phyloP scores from a whole-genome alignment of 2,329 filamentous ascomycete species.

The Colletotrichum paranaense region DNA sequence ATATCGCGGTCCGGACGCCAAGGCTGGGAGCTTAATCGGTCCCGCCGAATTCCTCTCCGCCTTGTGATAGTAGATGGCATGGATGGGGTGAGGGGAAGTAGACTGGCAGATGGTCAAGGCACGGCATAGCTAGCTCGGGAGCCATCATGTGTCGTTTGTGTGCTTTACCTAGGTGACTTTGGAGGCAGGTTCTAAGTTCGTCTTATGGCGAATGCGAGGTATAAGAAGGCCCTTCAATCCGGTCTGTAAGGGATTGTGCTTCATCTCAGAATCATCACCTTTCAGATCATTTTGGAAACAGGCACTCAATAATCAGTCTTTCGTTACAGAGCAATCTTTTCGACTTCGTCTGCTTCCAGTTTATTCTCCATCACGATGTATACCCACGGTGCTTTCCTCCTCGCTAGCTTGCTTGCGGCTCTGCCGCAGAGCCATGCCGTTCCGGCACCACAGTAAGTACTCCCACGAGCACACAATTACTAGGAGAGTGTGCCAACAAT shows the following conservation, averaged over 20 bases:
- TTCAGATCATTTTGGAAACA: background rate
- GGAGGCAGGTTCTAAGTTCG: background rate
- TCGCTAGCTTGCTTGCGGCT: conserved; percentile 15
- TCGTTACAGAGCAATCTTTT: background rate
- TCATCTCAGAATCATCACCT: background rate
- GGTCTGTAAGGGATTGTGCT: background rate
- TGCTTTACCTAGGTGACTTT: background rate
- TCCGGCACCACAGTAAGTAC: conserved; percentile 19
- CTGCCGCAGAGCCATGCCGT: conserved; percentile 12
- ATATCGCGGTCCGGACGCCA: background rate
- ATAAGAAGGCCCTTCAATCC: conserved; percentile 1
- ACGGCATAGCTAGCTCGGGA: background rate
- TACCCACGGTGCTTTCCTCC: conserved; percentile 4
- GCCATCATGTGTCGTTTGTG: background rate
- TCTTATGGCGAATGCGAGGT: background rate
- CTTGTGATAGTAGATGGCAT: background rate
- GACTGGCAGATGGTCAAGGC: background rate
- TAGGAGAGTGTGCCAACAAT: background rate
- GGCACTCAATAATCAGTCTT: background rate
- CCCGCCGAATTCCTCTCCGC: background rate
- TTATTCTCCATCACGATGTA: background rate
- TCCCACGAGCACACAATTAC: too few species aligned
- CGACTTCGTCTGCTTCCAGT: background rate
- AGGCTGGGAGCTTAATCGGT: background rate
- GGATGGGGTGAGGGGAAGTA: background rate